phyloP scores from a whole-genome alignment of 306 rosid species.

The Vigna hirtella region DNA sequence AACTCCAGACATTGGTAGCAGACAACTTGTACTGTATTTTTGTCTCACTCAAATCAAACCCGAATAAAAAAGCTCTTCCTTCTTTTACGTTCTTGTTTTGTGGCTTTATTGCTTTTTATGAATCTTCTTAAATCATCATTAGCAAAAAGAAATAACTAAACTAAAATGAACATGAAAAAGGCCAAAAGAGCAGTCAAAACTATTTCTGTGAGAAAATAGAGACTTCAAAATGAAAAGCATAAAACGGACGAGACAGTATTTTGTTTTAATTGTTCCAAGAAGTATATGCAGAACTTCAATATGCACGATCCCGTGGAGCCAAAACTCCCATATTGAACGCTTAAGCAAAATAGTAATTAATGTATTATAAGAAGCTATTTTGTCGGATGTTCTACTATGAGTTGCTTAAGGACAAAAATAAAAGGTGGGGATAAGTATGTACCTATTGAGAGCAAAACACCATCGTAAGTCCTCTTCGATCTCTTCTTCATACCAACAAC shows the following conservation, averaged over 20 bases:
- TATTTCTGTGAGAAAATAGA: background rate
- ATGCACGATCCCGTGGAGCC: background rate
- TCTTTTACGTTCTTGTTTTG: conserved; percentile 37
- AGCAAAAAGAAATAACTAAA: conserved; percentile 17
- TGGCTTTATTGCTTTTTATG: conserved; percentile 35
- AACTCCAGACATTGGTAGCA: conserved; percentile 37
- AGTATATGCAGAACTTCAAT: background rate
- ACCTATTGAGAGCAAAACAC: conserved; percentile 98
- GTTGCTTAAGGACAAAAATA: background rate
- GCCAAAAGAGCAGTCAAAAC: conserved; percentile 7
- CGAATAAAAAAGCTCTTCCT: conserved; percentile 27
- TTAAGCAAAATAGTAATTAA: conserved; percentile 12
- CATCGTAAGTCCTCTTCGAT: conserved; percentile 94
- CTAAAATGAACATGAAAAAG: conserved; percentile 31
- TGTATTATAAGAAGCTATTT: background rate
- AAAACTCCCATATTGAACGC: background rate
- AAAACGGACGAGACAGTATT: background rate
- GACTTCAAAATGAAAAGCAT: conserved; percentile 1
- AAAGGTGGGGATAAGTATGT: background rate
- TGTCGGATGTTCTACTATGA: background rate
- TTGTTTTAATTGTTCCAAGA: conserved; percentile 15
- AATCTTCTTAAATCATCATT: conserved; percentile 43
- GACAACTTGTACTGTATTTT: conserved; percentile 44
- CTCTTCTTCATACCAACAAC: conserved; percentile 99
- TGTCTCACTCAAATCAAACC: conserved; percentile 49